These are phyloP conservation scores for Neofusicoccum sp. DNA, from an alignment of 2,329 filamentous ascomycete genomes.

Conservation along the genomic window DNA sequence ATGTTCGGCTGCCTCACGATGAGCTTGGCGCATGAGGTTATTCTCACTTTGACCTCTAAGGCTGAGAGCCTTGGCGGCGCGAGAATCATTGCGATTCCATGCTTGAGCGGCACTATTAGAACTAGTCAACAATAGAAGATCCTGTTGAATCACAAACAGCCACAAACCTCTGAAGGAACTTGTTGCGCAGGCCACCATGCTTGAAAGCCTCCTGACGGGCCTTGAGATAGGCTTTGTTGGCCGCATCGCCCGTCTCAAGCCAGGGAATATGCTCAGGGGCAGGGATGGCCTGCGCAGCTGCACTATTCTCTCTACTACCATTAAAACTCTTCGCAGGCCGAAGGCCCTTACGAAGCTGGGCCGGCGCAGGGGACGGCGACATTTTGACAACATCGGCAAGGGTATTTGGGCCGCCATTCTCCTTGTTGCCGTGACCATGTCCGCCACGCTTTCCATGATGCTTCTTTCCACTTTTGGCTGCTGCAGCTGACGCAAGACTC, in stretches of 20 bases:
- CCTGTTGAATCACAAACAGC: background rate
- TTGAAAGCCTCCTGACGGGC: conserved; percentile 95
- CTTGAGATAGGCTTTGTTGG: conserved; percentile 94
- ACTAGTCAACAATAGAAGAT: background rate
- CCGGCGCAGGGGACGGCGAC: conserved; percentile 79
- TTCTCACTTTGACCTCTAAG: conserved; percentile 96
- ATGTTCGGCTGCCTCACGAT: conserved; percentile 87
- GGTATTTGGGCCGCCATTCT: conserved; percentile 64
- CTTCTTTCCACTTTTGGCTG: conserved; percentile 79
- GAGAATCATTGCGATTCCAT: conserved; percentile 97
- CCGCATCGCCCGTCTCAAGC: conserved; percentile 88
- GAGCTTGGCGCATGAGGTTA: conserved; percentile 93
- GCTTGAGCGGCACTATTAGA: conserved; percentile 81
- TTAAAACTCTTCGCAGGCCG: conserved; percentile 68
- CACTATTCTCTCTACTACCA: conserved; percentile 73
- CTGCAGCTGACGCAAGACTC: conserved; percentile 74
- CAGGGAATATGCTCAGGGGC: conserved; percentile 92
- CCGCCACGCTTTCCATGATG: conserved; percentile 90
- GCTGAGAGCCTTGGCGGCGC: conserved; percentile 92
- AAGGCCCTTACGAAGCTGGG: conserved; percentile 60
- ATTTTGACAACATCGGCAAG: conserved; percentile 94
- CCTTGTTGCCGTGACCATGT: conserved; percentile 64
- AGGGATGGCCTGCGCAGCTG: conserved; percentile 79
- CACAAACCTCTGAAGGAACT: conserved; percentile 85
- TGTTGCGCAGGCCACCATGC: conserved; percentile 93